These are phyloP conservation scores for Atkinsonella hypoxylon DNA, from an alignment of 2,329 filamentous ascomycete species.

Conservation along the genomic window DNA sequence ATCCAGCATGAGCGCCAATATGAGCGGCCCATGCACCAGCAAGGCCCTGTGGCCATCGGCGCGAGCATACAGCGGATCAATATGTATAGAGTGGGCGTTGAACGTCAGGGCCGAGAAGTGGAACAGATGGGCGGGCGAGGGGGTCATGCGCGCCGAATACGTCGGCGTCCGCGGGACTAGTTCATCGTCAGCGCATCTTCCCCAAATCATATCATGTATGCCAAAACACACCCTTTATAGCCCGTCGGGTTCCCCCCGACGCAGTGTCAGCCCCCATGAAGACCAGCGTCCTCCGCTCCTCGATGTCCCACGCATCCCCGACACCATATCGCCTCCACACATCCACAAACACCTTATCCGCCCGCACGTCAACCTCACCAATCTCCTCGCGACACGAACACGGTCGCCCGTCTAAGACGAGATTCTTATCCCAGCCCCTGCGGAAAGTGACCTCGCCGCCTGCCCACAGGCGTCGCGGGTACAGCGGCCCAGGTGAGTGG, in stretches of 20 bases:
- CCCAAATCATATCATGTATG: neutral
- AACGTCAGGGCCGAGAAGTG: conserved; percentile 83
- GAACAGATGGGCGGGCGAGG: conserved; percentile 65
- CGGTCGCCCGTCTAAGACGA: conserved; percentile 27
- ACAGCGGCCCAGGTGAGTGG: conserved; percentile 63
- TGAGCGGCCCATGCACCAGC: conserved; percentile 80
- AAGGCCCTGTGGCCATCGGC: conserved; percentile 64
- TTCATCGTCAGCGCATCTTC: neutral
- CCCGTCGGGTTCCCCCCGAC: conserved; percentile 4
- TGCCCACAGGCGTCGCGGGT: conserved; percentile 75
- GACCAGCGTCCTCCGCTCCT: conserved; percentile 38
- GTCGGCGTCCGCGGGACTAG: conserved; percentile 19
- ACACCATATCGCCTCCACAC: conserved; percentile 33
- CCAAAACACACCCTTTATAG: conserved; percentile 16
- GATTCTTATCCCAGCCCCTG: conserved; percentile 13
- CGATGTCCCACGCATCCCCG: conserved; percentile 22
- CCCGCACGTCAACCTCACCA: conserved; percentile 24
- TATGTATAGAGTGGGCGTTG: conserved; percentile 86
- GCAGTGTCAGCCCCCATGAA: conserved; percentile 31
- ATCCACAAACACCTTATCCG: conserved; percentile 39
- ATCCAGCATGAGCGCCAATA: conserved; percentile 63
- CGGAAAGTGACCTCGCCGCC: conserved; percentile 58
- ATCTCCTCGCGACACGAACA: conserved; percentile 36
- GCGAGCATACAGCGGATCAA: conserved; percentile 60
- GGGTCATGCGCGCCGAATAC: conserved; percentile 42